A percentile compares a stretch with the other conserved stretches of the same genome.
Conservation (phyloP, 192 early-diverging fungal species). For the Piromyces finnis region DNA sequence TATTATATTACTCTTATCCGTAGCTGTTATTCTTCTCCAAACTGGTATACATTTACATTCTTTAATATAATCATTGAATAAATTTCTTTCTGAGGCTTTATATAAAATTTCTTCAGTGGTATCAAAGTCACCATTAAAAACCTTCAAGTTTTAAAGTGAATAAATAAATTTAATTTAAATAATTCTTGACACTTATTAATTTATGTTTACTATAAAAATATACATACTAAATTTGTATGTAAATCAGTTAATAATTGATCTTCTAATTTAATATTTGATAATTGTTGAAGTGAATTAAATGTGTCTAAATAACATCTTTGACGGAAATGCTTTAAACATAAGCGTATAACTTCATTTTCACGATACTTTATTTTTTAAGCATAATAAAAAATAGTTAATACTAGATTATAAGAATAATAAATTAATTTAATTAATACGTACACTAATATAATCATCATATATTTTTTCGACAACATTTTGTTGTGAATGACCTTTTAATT, state of each 20-base stretch:
- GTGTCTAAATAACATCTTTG: slow-evolving; percentile 56
- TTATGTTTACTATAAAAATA: no score
- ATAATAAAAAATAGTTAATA: not conserved
- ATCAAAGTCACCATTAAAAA: slow-evolving; percentile 52
- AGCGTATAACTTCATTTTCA: slow-evolving; percentile 58
- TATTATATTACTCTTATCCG: slow-evolving; percentile 9
- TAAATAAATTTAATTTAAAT: no score
- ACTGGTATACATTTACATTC: slow-evolving; percentile 46
- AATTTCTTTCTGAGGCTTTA: slow-evolving; percentile 31
- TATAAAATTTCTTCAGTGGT: slow-evolving; percentile 50
- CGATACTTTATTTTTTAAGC: slow-evolving; percentile 25
- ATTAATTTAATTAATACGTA: slow-evolving; percentile 15
- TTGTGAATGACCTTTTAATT: slow-evolving; percentile 61
- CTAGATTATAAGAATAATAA: no score
- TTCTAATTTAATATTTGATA: slow-evolving; percentile 48
- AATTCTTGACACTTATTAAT: no score
- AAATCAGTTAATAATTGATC: slow-evolving; percentile 63
- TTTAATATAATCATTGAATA: slow-evolving; percentile 56
- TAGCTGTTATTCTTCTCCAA: slow-evolving; percentile 36
- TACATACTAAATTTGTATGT: slow-evolving; percentile 25
- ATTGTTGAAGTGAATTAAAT: slow-evolving; percentile 47
- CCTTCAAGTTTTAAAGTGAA: slow-evolving; percentile 5
- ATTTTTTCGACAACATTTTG: slow-evolving; percentile 44
- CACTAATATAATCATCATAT: slow-evolving; percentile 40
- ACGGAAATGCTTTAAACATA: slow-evolving; percentile 80